These are phyloP conservation scores for Scheffersomyces illinoinensis DNA, from an alignment of 1,139 yeast species.

Conservation along the genomic window DNA sequence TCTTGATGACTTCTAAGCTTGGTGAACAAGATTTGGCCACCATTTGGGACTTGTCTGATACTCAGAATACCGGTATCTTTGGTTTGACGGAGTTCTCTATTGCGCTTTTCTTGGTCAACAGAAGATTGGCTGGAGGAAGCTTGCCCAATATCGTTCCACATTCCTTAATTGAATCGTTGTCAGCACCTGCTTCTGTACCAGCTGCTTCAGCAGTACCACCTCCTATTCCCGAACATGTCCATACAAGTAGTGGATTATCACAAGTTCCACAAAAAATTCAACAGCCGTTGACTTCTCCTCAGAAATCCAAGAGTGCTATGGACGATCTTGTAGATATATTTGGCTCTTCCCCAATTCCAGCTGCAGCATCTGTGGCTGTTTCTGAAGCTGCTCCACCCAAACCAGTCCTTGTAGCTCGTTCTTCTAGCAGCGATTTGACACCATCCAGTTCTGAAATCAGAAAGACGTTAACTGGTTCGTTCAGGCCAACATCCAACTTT, in stretches of 20 bases:
- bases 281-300: constrained; percentile 9
- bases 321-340: constrained; percentile 68
- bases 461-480: constrained; percentile 36
- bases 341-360: constrained; percentile 30
- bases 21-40: constrained; percentile 83
- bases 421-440: constrained; percentile 38
- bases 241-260: constrained; percentile 5
- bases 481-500: constrained; percentile 65
- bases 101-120: constrained; percentile 91
- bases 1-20: constrained; percentile 84
- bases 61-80: constrained; percentile 83
- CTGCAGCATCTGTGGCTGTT: constrained; percentile 10
- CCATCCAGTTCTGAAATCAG: constrained; percentile 34
- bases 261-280: constrained; percentile 12
- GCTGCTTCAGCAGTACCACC: constrained; percentile 10
- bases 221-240: constrained; percentile 13
- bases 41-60: constrained; percentile 94
- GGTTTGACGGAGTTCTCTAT: constrained; percentile 82
- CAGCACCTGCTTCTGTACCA: constrained; percentile 18
- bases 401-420: constrained; percentile 22
- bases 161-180: constrained; percentile 42
- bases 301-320: constrained; percentile 53
- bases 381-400: constrained; percentile 8
- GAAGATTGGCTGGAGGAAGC: constrained; percentile 70
- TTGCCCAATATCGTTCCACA: constrained; percentile 73